A percentile compares a stretch with the other conserved stretches of the same genome.
These are phyloP conservation scores for Camillea tinctor DNA, from an alignment of 2,329 filamentous ascomycete genomes.

Conservation along the genomic window DNA sequence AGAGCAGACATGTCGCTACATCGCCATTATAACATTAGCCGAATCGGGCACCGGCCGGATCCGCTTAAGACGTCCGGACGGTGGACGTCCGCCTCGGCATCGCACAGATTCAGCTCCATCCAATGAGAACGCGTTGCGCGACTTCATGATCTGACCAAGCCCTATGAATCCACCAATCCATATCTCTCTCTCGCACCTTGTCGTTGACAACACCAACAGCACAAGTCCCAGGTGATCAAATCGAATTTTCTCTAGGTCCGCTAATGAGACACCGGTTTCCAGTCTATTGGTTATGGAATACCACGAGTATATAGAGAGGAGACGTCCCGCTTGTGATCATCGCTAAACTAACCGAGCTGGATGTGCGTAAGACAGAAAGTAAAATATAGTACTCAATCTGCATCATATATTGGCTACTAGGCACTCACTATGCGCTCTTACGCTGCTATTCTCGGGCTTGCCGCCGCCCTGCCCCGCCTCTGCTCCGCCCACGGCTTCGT, in stretches of 20 bases:
- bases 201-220: neutral
- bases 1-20: neutral
- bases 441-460: slow-evolving; percentile 10
- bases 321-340: neutral
- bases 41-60: neutral
- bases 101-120: slow-evolving; percentile 2
- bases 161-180: slow-evolving; percentile 13
- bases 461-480: slow-evolving; percentile 12
- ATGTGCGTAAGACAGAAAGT: neutral
- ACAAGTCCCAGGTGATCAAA: slow-evolving; percentile 1
- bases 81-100: slow-evolving; percentile 19
- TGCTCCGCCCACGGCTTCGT: slow-evolving; percentile 23
- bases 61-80: slow-evolving; percentile 8
- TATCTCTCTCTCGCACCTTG: neutral
- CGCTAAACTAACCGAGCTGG: neutral
- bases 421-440: slow-evolving; percentile 12
- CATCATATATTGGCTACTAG: slow-evolving; percentile 5
- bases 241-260: neutral
- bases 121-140: slow-evolving; percentile 7
- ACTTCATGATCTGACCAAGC: neutral
- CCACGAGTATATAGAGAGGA: neutral
- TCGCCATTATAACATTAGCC: neutral
- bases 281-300: neutral
- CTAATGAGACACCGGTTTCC: neutral
- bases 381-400: neutral